These are phyloP conservation scores for Dothistroma pini DNA, from an alignment of 2,329 filamentous ascomycete species.

Conservation along the genomic window DNA sequence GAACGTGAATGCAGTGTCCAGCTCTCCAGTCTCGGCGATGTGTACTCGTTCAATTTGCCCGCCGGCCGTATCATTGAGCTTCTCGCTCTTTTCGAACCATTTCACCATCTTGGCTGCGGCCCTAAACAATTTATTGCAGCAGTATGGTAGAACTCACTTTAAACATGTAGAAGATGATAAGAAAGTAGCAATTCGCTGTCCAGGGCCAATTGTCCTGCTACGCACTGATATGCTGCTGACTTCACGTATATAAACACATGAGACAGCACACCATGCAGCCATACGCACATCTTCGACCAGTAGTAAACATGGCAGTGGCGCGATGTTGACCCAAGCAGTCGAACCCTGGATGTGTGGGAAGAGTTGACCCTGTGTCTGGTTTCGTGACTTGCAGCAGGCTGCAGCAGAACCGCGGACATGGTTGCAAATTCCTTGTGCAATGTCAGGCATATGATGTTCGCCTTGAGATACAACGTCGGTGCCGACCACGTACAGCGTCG, in stretches of 20 bases:
- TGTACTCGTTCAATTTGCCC: background rate
- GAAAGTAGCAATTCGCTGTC: background rate
- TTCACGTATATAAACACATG: background rate
- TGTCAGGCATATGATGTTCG: background rate
- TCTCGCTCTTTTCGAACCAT: background rate
- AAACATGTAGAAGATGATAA: background rate
- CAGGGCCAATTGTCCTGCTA: too few species aligned
- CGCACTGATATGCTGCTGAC: background rate
- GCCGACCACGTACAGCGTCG: background rate
- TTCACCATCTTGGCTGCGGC: background rate
- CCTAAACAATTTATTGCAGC: background rate
- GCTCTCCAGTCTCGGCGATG: background rate
- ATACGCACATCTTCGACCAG: background rate
- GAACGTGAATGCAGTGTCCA: constrained; percentile 8
- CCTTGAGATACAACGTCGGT: background rate
- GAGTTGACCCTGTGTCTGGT: background rate
- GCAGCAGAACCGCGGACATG: background rate
- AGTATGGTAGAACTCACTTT: background rate
- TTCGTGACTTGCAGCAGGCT: background rate
- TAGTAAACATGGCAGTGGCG: background rate
- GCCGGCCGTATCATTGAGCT: background rate
- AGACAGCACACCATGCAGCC: background rate
- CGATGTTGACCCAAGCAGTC: background rate
- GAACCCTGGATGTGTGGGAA: background rate
- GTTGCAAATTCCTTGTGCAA: background rate